These are phyloP conservation scores for Sugiyamaella grinbergsii DNA, from an alignment of 1,139 yeast genomes.

Conservation along the genomic window DNA sequence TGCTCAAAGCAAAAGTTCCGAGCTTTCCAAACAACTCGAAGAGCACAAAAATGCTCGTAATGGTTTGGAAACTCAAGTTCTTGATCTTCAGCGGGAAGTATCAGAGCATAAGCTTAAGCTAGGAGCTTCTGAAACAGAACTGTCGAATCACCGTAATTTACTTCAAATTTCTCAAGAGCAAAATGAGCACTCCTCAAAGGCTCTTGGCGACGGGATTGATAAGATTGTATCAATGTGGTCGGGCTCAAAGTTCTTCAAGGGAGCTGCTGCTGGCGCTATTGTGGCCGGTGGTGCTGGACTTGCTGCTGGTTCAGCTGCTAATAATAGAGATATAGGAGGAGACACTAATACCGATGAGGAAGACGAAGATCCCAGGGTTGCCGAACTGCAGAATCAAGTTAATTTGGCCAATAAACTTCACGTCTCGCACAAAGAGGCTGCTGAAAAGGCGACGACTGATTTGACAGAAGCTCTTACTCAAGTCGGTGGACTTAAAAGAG, in stretches of 20 bases:
- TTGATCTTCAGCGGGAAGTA: slow-evolving; percentile 28
- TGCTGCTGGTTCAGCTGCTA: slow-evolving; percentile 19
- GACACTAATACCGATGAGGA: slow-evolving; percentile 20
- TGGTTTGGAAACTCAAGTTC: slow-evolving; percentile 30
- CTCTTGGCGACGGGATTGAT: slow-evolving; percentile 35
- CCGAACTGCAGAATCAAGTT: slow-evolving; percentile 31
- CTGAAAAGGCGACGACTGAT: slow-evolving; percentile 37
- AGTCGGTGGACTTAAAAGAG: slow-evolving; percentile 34
- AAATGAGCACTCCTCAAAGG: slow-evolving; percentile 32
- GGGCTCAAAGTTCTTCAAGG: slow-evolving; percentile 32
- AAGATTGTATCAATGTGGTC: slow-evolving; percentile 40
- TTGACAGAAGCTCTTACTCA: slow-evolving; percentile 33
- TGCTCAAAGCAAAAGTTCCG: slow-evolving; percentile 33
- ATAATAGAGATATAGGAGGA: background rate
- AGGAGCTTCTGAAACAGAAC: slow-evolving; percentile 27
- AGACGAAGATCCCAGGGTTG: slow-evolving; percentile 29
- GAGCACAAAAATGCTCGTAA: slow-evolving; percentile 29
- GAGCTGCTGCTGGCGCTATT: slow-evolving; percentile 20
- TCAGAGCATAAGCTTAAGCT: slow-evolving; percentile 27
- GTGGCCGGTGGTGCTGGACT: slow-evolving; percentile 19
- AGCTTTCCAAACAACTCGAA: slow-evolving; percentile 31
- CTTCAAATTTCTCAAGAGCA: slow-evolving; percentile 31
- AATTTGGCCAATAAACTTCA: slow-evolving; percentile 35
- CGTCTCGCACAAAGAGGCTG: slow-evolving; percentile 39
- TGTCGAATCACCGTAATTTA: slow-evolving; percentile 28